Percentiles rank a stretch among this genome's conserved stretches.
These are phyloP conservation scores for Debaryomyces castellii DNA, from an alignment of 805 yeast species.

Conservation along the genomic window DNA sequence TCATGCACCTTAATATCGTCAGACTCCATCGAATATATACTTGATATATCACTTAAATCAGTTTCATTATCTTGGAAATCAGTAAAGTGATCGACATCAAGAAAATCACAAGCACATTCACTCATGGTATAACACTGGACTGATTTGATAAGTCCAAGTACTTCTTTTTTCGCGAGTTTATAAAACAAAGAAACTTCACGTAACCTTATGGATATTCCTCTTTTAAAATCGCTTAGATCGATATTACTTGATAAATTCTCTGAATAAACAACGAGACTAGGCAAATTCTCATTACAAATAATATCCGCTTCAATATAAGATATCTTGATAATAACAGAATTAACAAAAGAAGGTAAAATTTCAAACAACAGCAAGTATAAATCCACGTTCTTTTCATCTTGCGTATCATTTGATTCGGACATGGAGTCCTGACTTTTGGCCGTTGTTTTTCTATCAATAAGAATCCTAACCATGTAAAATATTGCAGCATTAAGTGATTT, in stretches of 20 bases:
- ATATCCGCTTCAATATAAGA: slow-evolving; percentile 30
- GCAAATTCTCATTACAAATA: slow-evolving; percentile 41
- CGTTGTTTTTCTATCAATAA: slow-evolving; percentile 24
- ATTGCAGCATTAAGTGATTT: slow-evolving; percentile 37
- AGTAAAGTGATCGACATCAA: slow-evolving; percentile 31
- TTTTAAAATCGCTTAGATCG: slow-evolving; percentile 34
- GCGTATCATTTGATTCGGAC: neutral
- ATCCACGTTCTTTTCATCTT: slow-evolving; percentile 4
- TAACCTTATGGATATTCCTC: slow-evolving; percentile 36
- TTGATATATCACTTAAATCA: slow-evolving; percentile 33
- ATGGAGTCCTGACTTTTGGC: slow-evolving; percentile 8
- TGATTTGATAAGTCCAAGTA: slow-evolving; percentile 17
- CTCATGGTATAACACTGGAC: slow-evolving; percentile 37
- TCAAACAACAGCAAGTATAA: slow-evolving; percentile 26
- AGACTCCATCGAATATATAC: slow-evolving; percentile 25
- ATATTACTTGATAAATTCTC: slow-evolving; percentile 21
- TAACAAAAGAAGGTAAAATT: slow-evolving; percentile 27
- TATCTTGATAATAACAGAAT: slow-evolving; percentile 25
- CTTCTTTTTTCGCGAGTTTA: slow-evolving; percentile 18
- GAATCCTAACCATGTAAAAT: slow-evolving; percentile 32
- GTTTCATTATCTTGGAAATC: slow-evolving; percentile 13
- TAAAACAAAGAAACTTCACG: slow-evolving; percentile 20
- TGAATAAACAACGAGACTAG: slow-evolving; percentile 27
- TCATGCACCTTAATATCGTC: slow-evolving; percentile 11
- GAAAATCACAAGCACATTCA: slow-evolving; percentile 36